Evolutionary conservation across 345 rosid genomes (phyloP), one percentile per base, ranked within the genome.

Genomic region (Citrus mangshanensis): DNA sequence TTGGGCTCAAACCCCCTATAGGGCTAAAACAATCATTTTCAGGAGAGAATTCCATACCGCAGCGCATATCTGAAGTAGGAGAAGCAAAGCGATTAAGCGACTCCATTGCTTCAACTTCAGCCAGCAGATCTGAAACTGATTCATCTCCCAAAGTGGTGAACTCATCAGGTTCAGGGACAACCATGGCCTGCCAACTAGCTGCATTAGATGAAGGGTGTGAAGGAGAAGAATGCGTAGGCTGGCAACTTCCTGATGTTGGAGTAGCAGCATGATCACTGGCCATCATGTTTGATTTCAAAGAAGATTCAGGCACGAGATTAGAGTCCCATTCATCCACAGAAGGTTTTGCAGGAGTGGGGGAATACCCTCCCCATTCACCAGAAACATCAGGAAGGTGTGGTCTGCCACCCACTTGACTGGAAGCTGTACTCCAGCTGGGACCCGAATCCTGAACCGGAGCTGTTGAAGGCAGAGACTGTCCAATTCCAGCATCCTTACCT

Each of bases 41-140:
- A 68, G 93, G 91, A 19, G 86, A 76, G 85, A 93, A 84, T 56
- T 87, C 94, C 13, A 73, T 75, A 59, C 73, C 82, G 46, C 84
- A 81, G 70, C 82, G 89, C 77, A 92, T 75, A 73, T 81, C 88
- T 10, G 94, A 92, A 80, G 98, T 91, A 28, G 97, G 93, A 30
- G 98, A 93, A 75, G 93, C 87, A 76, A 94, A 85, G 62, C 92
- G 91, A 81, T 86, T 82, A 55, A 89, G 90, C 69, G 95, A 90
- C 81, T 94, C 98, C 98, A 94, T 94, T 16, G 99, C 99, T 89
- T 96, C 99, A 77, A 94, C 97, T 84, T 94, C 98, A n/a, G 99
- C 99, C 88, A 96, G 83, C 65, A 96, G 91, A 84, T 96, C 99
- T 67, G 99, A 96, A 85, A 96, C 98, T 22, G 99, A 96, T 81